Percentiles rank a stretch among this genome's conserved stretches.
These are phyloP conservation scores for Amylocystis lapponica DNA, from an alignment of 768 basidiomycete species.

Conservation along the genomic window DNA sequence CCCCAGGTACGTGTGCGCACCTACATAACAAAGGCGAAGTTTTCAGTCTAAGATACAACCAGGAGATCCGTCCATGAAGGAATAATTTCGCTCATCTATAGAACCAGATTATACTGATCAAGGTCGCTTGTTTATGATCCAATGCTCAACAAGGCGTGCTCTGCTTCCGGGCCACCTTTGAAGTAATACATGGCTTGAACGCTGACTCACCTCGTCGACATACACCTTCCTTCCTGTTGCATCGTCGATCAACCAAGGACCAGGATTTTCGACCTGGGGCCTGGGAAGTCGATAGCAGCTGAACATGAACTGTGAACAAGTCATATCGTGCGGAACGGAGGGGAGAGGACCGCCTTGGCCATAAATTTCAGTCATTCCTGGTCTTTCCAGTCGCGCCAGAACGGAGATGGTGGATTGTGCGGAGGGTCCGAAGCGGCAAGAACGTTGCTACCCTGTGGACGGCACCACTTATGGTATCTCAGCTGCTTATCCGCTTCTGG, in stretches of 20 bases:
- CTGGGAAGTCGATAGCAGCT: conserved; percentile 37
- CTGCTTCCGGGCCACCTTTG: too few relatives aligned
- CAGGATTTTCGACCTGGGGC: conserved; percentile 26
- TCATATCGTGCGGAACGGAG: conserved; percentile 44
- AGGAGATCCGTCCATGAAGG: neutral
- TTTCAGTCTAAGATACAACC: neutral
- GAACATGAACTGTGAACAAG: conserved; percentile 50
- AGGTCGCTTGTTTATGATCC: too few relatives aligned
- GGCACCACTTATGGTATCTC: too few relatives aligned
- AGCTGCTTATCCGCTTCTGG: too few relatives aligned
- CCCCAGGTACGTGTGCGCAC: conserved; percentile 39
- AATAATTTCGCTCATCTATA: neutral
- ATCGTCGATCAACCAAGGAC: conserved; percentile 49
- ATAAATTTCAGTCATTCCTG: conserved; percentile 18
- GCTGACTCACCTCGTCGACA: conserved; percentile 35
- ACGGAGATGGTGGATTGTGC: too few relatives aligned
- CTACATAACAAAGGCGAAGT: conserved; percentile 21
- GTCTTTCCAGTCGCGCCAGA: too few relatives aligned
- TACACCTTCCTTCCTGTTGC: conserved; percentile 35
- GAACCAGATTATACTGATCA: too few relatives aligned
- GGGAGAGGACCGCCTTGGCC: conserved; percentile 24
- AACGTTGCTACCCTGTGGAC: too few relatives aligned
- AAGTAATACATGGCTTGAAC: too few relatives aligned
- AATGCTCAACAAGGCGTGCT: too few relatives aligned
- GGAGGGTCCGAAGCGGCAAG: too few relatives aligned